phyloP scores from a whole-genome alignment of 176 grass and related monocot species.

The Ensete ventricosum region DNA sequence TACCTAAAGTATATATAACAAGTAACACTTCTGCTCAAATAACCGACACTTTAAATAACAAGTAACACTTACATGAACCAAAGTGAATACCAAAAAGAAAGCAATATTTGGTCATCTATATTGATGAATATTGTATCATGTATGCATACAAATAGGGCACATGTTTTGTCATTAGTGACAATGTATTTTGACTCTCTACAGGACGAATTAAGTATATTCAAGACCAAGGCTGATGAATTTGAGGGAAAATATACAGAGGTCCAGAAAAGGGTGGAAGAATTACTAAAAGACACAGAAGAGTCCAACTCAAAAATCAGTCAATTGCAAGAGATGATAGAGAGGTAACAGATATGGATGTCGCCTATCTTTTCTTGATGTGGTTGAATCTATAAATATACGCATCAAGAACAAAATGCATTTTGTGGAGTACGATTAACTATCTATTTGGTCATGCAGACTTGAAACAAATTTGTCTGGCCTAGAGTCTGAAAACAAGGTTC shows the following conservation, averaged over 20 bases:
- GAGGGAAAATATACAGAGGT: constrained; percentile 53
- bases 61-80: neutral
- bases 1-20: neutral
- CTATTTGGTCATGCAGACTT: constrained; percentile 38
- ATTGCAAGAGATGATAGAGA: constrained; percentile 62
- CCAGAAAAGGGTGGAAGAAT: constrained; percentile 41
- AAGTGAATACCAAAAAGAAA: neutral
- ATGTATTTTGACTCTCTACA: constrained; percentile 27
- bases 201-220: constrained; percentile 53
- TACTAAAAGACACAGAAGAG: constrained; percentile 56
- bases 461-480: constrained; percentile 60
- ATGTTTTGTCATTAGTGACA: neutral
- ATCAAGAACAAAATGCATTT: neutral
- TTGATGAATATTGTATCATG: neutral
- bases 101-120: neutral
- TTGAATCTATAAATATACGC: constrained; percentile 1
- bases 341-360: constrained; percentile 21
- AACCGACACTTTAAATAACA: neutral
- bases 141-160: neutral
- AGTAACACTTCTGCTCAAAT: neutral
- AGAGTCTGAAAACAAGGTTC: constrained; percentile 74
- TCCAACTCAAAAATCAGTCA: constrained; percentile 43
- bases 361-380: neutral
- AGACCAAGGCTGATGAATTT: constrained; percentile 67
- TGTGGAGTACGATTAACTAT: neutral